A percentile compares a stretch with the other conserved stretches of the same genome.
Evolutionary conservation across 2,329 filamentous ascomycete species (phyloP).

Genomic region (Lachnellula willkommii): DNA sequence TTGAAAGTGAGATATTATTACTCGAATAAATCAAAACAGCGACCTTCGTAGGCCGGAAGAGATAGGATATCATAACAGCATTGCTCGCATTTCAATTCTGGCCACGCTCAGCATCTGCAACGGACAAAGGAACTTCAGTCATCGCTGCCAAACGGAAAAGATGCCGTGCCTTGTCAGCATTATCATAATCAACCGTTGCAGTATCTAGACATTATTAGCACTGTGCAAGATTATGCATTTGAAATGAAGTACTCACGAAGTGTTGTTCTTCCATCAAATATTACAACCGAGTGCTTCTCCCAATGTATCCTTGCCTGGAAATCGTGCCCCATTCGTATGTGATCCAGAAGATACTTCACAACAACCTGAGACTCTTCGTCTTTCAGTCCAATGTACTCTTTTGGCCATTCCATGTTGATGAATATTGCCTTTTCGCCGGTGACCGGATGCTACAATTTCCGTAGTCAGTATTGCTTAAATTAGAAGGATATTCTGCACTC

Average conservation of each 20-base stretch:
- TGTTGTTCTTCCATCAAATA: conserved; percentile 44
- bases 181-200: conserved; percentile 46
- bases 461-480: too few species aligned
- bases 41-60: neutral
- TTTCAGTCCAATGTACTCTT: conserved; percentile 62
- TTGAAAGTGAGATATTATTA: neutral
- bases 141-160: conserved; percentile 46
- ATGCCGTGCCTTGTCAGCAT: conserved; percentile 41
- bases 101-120: conserved; percentile 22
- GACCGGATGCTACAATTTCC: conserved; percentile 47
- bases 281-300: conserved; percentile 47
- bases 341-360: conserved; percentile 59
- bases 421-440: conserved; percentile 69
- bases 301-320: conserved; percentile 68
- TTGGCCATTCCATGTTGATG: conserved; percentile 64
- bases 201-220: conserved; percentile 35
- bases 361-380: conserved; percentile 63
- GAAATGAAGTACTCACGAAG: conserved; percentile 35
- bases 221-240: neutral
- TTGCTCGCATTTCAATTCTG: conserved; percentile 2
- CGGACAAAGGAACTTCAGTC: conserved; percentile 45
- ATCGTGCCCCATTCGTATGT: conserved; percentile 61
- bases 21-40: neutral
- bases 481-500: too few species aligned
- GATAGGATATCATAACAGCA: neutral